Base-by-base conservation (phyloP, 345 rosid species). In the Eucalyptus grandis region DNA sequence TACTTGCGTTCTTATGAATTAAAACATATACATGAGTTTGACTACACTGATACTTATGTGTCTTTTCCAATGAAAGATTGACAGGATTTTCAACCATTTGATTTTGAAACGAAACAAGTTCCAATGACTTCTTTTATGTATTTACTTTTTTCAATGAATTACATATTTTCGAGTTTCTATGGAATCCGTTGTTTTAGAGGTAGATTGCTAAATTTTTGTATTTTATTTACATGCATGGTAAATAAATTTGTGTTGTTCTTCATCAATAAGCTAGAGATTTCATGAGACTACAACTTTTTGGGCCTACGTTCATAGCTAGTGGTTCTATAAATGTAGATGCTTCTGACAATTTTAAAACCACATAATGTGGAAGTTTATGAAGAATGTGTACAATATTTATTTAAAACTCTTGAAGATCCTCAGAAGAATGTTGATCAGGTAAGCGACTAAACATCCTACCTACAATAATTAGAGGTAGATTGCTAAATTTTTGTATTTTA, bases 81-180 rank as follows among this genome's bases (percentile, higher is more conserved):
- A 65, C 96, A 96, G 87, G 97, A 95, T 90, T 98, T 95, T 91
- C 96, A 97, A 90, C 92, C 94, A 88, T 97, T 98, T 90, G 97
- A 98, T 90, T 98, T 98, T 89, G 99, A 98, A 93, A 96, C 98
- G 30, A 98, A 97, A 92, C 96, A 97, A 96, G 99, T 98, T 60
- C 7, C 3, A 60, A 27, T 60, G 15, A 60, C 15, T 60, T 60
- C n/a, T 60, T 60, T 60, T 60, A 60, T 26, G 7, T 26, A 60
- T 26, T 58, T 26, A 22, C 4, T 22, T 26, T 60, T 60, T 60
- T 7, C 3, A 6, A 6, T 26, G 4, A 60, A 26, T 26, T 60
- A 6, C 15, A 60, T 58, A 60, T 26, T 11, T 60, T 60, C 7
- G 2, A 60, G 31, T 60, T 60, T 5, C 4, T 11, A 58, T 58